phyloP scores from a whole-genome alignment of 257 asterid species.

The Rauvolfia tetraphylla region DNA sequence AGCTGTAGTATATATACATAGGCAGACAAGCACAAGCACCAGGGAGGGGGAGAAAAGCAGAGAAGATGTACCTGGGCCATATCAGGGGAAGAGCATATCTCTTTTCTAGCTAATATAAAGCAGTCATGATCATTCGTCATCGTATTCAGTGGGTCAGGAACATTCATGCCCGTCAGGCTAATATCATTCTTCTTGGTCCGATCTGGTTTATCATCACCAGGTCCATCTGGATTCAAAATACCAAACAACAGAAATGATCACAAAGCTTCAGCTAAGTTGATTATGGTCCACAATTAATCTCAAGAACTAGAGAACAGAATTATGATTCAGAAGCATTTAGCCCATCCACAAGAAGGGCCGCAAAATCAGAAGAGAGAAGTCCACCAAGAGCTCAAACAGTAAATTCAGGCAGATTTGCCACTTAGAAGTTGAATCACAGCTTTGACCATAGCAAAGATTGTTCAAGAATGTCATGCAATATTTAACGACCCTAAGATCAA shows the following conservation, averaged over 20 bases:
- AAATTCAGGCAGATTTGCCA: not conserved
- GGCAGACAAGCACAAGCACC: no score
- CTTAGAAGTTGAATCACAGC: not conserved
- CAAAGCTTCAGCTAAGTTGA: not conserved
- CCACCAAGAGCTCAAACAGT: not conserved
- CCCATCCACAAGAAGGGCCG: not conserved
- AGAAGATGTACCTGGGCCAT: conserved; percentile 10
- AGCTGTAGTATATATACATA: no score
- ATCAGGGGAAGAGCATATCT: not conserved
- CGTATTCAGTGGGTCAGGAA: not conserved
- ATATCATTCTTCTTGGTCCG: not conserved
- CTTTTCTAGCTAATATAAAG: not conserved
- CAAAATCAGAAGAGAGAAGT: not conserved
- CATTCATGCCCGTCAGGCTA: not conserved
- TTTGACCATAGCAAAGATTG: not conserved
- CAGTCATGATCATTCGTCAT: not conserved
- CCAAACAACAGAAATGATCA: not conserved
- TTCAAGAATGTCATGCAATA: not conserved
- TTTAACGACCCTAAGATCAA: not conserved
- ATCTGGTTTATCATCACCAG: not conserved
- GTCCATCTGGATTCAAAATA: conserved; percentile 10
- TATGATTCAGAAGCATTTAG: not conserved
- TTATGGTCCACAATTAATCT: not conserved
- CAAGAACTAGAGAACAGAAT: not conserved
- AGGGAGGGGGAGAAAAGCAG: no score